phyloP scores from a whole-genome alignment of 352 stramenopile species.

The Globisporangium middletonii region DNA sequence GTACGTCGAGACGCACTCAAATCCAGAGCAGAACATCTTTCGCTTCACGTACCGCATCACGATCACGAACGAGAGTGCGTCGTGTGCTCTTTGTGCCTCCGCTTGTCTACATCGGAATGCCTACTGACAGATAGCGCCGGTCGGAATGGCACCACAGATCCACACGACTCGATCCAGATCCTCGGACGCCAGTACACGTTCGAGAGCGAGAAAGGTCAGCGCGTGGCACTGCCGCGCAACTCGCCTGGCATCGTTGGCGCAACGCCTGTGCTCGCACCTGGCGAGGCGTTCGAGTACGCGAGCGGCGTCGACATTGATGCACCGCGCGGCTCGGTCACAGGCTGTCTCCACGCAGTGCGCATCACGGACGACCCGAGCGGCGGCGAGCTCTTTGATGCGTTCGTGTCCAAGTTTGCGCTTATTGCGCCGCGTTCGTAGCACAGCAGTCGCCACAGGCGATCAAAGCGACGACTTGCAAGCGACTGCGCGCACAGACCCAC shows the following conservation, averaged over 20 bases:
- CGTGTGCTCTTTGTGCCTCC: neutral
- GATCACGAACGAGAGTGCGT: constrained; percentile 70
- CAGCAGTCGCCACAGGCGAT: neutral
- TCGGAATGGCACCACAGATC: constrained; percentile 18
- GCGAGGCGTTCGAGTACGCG: constrained; percentile 76
- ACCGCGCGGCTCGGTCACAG: constrained; percentile 44
- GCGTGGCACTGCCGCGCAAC: constrained; percentile 48
- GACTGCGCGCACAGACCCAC: too few relatives aligned
- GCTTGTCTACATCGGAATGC: neutral
- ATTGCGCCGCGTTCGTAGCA: constrained; percentile 16
- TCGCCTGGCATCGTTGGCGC: constrained; percentile 66
- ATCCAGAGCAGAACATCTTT: constrained; percentile 41
- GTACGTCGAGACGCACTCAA: constrained; percentile 51
- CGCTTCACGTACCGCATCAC: constrained; percentile 76
- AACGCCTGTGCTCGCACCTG: constrained; percentile 53
- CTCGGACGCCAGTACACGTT: constrained; percentile 75
- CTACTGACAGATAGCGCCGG: neutral
- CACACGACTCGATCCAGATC: constrained; percentile 50
- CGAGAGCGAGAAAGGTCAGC: constrained; percentile 57
- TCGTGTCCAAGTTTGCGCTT: constrained; percentile 63
- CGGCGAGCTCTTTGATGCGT: constrained; percentile 54
- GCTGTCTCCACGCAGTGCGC: constrained; percentile 58
- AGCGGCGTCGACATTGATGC: constrained; percentile 74
- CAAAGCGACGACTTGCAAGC: neutral
- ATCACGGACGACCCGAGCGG: constrained; percentile 19